phyloP scores from a whole-genome alignment of 2,329 filamentous ascomycete genomes.

The Xylariaceae sp. region DNA sequence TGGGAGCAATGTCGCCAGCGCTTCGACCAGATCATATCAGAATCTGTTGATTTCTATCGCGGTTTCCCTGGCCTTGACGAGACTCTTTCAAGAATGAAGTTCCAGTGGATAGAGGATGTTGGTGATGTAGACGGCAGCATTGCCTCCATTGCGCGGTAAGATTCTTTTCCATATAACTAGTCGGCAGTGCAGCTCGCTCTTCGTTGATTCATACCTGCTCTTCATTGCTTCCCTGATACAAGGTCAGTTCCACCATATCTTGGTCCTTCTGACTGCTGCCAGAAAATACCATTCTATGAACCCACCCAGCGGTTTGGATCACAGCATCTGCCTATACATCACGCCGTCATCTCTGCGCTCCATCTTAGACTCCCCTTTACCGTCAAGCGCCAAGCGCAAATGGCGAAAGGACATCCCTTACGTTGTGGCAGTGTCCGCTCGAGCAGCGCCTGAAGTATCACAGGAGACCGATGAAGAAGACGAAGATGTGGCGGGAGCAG shows the following conservation, averaged over 20 bases:
- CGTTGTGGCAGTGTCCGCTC: constrained; percentile 10
- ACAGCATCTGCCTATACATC: constrained; percentile 11
- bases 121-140: constrained; percentile 7
- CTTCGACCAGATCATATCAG: constrained; percentile 10
- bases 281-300: constrained; percentile 6
- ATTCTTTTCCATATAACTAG: too few relatives aligned
- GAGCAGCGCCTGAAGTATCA: neutral
- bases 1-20: constrained; percentile 12
- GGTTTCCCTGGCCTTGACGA: constrained; percentile 8
- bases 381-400: constrained; percentile 5
- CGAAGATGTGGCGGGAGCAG: constrained; percentile 8
- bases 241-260: too few relatives aligned
- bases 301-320: constrained; percentile 6
- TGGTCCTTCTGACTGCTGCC: too few relatives aligned
- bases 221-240: too few relatives aligned
- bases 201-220: too few relatives aligned
- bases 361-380: constrained; percentile 9
- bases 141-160: constrained; percentile 8
- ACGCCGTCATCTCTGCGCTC: constrained; percentile 9
- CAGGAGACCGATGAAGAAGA: constrained; percentile 1
- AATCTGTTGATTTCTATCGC: constrained; percentile 4
- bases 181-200: too few relatives aligned
- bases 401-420: constrained; percentile 13
- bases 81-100: constrained; percentile 9
- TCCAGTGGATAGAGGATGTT: constrained; percentile 11